Evolutionary conservation across 257 asterid species (phyloP), one percentile per base, ranked within the genome.

Genomic region (Jacaranda copaia): DNA sequence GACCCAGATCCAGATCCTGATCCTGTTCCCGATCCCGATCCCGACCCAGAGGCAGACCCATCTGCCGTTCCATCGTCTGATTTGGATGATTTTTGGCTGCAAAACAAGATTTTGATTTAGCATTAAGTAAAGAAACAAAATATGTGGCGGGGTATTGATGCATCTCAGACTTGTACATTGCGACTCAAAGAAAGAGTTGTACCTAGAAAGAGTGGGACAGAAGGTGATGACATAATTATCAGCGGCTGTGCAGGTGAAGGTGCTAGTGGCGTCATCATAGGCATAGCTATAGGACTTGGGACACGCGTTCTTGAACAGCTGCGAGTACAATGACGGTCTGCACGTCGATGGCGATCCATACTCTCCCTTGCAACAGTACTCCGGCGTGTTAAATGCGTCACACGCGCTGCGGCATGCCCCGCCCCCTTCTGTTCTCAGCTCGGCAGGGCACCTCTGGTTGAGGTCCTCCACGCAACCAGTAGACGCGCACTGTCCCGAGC

Each of bases 371-470:
- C 97, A 92, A 48, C 96, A 92, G 71, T 89, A 92, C 72, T 87
- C 84, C 15, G 88, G 84, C 0, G 91, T 87, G 67, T 77, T 84
- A 8, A 92, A 92, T 1, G 88, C 96, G 3, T 87, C 96, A 73
- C 96, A 92, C 55, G 97, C 96, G 86, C 97, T 92, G 2, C 82
- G 79, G 62, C 97, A 92, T 25, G 94, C 97, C 73, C 84, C 87
- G 8, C 96, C 96, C 12, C 77, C 87, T 2, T 72, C 87, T 4
- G 59, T 66, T 83, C 81, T 67, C 36, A 92, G 85, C 81, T 92
- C 96, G 38, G 84, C 5, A 40, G 97, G 97, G 71, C 96, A 92
- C 20, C 76, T 79, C 76, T 53, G 70, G 79, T 86, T 92, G 80
- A 90, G 42, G 18, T 92, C 97, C 70, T 84, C 90, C n/a, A 53